Conservation (phyloP, 768 basidiomycete genomes). For the Cystobasidium onofrii region DNA sequence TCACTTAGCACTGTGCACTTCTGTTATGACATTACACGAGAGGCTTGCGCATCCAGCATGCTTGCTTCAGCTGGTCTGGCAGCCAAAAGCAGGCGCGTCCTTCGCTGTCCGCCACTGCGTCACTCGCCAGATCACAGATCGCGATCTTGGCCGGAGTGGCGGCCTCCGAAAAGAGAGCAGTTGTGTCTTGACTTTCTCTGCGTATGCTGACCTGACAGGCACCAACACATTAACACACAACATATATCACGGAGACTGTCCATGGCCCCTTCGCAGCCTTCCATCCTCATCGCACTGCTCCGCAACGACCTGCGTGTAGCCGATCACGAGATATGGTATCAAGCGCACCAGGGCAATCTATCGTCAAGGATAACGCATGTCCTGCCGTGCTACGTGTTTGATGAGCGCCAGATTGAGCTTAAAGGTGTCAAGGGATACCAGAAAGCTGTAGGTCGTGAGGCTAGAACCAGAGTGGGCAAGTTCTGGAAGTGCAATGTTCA, state of each 20-base stretch:
- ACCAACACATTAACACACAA: no score
- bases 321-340: constrained; percentile 42
- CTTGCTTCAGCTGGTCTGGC: no score
- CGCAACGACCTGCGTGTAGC: constrained; percentile 31
- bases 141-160: no score
- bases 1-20: no score
- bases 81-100: no score
- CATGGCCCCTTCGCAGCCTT: constrained; percentile 22
- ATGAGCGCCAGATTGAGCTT: constrained; percentile 47
- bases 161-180: no score
- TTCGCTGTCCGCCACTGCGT: no score
- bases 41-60: no score
- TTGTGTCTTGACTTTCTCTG: no score
- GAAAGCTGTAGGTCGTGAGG: constrained; percentile 38
- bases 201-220: no score
- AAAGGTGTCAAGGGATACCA: constrained; percentile 43
- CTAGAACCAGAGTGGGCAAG: constrained; percentile 38
- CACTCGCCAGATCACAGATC: no score
- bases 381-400: constrained; percentile 49
- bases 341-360: constrained; percentile 37
- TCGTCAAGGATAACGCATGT: constrained; percentile 44
- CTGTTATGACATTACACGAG: no score
- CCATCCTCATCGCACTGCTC: constrained; percentile 23
- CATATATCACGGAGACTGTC: not conserved
- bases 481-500: constrained; percentile 40